A percentile compares a stretch with the other conserved stretches of the same genome.
Conservation (phyloP, 2,329 filamentous ascomycete species). For the Exophiala sp. region DNA sequence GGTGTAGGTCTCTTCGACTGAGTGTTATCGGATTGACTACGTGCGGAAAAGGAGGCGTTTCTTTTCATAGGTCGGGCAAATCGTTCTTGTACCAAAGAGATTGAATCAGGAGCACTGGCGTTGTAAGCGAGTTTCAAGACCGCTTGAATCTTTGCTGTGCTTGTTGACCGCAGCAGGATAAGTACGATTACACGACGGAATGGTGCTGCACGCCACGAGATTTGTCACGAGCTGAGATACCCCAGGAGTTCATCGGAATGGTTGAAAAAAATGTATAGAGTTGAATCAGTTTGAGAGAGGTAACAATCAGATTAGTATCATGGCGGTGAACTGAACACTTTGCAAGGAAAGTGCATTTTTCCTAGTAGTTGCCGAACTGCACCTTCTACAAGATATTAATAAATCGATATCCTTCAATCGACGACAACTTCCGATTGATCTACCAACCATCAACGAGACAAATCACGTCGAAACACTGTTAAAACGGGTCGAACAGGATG, state of each 20-base stretch:
- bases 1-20: background rate
- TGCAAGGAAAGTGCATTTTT: no score
- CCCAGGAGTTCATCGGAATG: background rate
- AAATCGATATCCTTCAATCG: no score
- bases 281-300: no score
- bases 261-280: background rate
- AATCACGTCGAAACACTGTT: no score
- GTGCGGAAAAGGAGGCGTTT: no score
- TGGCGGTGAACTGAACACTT: no score
- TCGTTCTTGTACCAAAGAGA: background rate
- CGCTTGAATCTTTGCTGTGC: background rate
- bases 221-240: constrained; percentile 19
- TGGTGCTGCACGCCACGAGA: background rate
- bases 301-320: no score
- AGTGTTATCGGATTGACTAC: no score
- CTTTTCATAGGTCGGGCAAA: no score
- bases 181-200: constrained; percentile 13
- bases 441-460: no score
- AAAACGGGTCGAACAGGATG: no score
- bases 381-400: background rate
- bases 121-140: constrained; percentile 1
- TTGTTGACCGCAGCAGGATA: constrained; percentile 3
- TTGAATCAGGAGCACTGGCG: constrained; percentile 4
- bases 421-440: no score
- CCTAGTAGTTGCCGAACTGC: background rate